Evolutionary conservation across 140 eudicot species (phyloP).

Genomic region (Bidens hawaiensis): DNA sequence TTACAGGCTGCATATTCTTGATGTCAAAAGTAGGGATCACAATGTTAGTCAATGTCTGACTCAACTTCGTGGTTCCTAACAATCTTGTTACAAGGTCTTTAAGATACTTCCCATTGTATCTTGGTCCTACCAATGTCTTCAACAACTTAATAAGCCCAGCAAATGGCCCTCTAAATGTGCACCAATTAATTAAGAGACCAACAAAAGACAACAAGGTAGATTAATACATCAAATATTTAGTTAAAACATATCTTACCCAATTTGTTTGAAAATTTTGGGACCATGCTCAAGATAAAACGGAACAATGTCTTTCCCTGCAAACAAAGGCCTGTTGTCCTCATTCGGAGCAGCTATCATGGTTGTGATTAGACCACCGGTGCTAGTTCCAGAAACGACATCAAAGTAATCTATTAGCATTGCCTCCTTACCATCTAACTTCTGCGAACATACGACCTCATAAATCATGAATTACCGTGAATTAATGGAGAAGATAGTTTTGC

Average conservation of each 20-base stretch:
- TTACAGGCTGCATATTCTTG: conserved; percentile 43
- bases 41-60: conserved; percentile 41
- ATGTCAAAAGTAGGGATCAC: conserved; percentile 58
- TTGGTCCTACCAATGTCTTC: conserved; percentile 38
- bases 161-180: conserved; percentile 38
- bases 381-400: conserved; percentile 64
- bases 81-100: conserved; percentile 23
- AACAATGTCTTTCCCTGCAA: conserved; percentile 41
- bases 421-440: conserved; percentile 47
- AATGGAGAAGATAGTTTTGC: too few species aligned
- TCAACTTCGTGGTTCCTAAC: conserved; percentile 36
- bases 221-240: background rate
- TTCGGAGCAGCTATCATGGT: conserved; percentile 55
- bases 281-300: conserved; percentile 35
- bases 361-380: conserved; percentile 59
- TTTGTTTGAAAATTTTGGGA: conserved; percentile 56
- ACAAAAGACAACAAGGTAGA: too few species aligned
- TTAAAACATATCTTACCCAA: conserved; percentile 19
- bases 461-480: background rate
- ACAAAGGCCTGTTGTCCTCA: conserved; percentile 40
- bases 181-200: background rate
- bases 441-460: background rate
- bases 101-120: conserved; percentile 46
- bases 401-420: conserved; percentile 61
- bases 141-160: conserved; percentile 20